phyloP scores from a whole-genome alignment of 2,329 filamentous ascomycete genomes.

The Xylaria multiplex region DNA sequence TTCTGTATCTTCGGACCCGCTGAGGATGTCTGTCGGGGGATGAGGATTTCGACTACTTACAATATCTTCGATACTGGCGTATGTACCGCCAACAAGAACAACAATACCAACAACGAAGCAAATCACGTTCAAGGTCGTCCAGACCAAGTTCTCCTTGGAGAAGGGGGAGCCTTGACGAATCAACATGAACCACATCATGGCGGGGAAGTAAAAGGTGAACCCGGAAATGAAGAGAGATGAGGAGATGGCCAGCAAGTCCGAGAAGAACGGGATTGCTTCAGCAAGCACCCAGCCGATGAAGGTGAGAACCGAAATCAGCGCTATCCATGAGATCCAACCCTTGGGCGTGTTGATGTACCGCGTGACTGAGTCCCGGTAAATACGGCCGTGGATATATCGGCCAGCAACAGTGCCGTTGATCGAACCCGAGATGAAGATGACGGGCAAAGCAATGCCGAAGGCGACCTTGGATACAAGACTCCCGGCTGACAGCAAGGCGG shows the following conservation, averaged over 20 bases:
- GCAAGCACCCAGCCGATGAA: constrained; percentile 76
- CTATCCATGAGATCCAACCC: constrained; percentile 62
- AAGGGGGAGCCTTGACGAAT: constrained; percentile 47
- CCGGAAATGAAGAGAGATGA: constrained; percentile 63
- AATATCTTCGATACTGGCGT: constrained; percentile 49
- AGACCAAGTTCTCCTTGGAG: constrained; percentile 44
- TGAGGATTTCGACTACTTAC: constrained; percentile 40
- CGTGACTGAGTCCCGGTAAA: constrained; percentile 47
- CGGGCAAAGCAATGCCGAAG: constrained; percentile 70
- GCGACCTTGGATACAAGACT: constrained; percentile 66
- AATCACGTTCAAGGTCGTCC: constrained; percentile 40
- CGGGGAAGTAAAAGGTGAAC: constrained; percentile 54
- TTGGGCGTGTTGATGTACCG: constrained; percentile 50
- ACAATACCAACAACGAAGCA: constrained; percentile 48
- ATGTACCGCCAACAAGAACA: constrained; percentile 49
- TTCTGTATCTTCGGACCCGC: background rate
- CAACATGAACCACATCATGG: constrained; percentile 51
- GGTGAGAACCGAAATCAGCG: constrained; percentile 67
- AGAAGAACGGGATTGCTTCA: constrained; percentile 78
- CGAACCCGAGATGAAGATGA: constrained; percentile 72
- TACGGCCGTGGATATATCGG: constrained; percentile 50
- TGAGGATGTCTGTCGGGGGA: background rate
- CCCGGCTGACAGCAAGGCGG: constrained; percentile 68
- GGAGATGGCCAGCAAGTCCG: constrained; percentile 68
- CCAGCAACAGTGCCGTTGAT: constrained; percentile 68